These are phyloP conservation scores for Spinacia oleracea DNA, from an alignment of 179 eudicot genomes.

Conservation along the genomic window DNA sequence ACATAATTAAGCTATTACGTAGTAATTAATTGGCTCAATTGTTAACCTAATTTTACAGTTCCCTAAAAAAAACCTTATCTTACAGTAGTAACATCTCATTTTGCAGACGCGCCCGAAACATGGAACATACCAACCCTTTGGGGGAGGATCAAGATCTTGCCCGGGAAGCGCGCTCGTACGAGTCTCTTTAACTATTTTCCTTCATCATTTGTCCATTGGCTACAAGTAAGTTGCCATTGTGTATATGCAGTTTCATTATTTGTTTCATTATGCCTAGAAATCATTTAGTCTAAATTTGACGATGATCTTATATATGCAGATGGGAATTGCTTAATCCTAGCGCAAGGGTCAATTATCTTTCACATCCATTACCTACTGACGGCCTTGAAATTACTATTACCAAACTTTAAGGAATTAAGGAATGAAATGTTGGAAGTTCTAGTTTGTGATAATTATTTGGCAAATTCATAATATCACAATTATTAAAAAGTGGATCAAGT, in stretches of 20 bases:
- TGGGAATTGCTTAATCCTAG: slow-evolving; percentile 13
- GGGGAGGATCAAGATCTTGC: slow-evolving; percentile 20
- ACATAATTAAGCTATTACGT: no score
- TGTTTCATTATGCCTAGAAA: no score
- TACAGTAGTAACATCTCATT: no score
- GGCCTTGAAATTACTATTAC: slow-evolving; percentile 4
- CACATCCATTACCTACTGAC: slow-evolving; percentile 15
- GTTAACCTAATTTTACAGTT: neutral
- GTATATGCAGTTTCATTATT: no score
- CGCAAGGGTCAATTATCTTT: neutral
- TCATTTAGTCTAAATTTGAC: no score
- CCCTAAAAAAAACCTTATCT: no score
- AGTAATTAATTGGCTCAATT: neutral
- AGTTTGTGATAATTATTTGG: no score
- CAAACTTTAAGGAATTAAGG: neutral
- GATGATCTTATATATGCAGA: neutral
- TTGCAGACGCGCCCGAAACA: slow-evolving; percentile 14
- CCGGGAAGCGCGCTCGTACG: slow-evolving; percentile 12
- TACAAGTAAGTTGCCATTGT: slow-evolving; percentile 21
- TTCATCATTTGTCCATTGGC: slow-evolving; percentile 18
- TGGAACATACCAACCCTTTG: slow-evolving; percentile 20
- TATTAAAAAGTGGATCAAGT: no score
- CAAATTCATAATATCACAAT: no score
- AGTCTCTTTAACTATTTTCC: neutral
- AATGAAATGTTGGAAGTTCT: no score